Evolutionary conservation across 306 rosid species (phyloP).

Genomic region (Leucaena leucocephala): DNA sequence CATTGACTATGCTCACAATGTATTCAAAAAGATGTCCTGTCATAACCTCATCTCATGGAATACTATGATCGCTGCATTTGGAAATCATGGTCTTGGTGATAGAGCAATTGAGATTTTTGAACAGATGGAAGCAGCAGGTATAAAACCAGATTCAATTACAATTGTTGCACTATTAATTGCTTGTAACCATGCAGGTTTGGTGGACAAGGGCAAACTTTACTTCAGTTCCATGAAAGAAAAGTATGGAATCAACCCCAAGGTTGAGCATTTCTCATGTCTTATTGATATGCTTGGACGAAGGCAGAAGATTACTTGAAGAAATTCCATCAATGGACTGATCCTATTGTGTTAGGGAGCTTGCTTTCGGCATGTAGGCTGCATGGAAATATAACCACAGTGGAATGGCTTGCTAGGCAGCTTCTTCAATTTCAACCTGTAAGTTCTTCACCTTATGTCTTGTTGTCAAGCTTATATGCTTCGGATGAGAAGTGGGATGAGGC

Average conservation of each 20-base stretch:
- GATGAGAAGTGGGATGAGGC: conserved; percentile 51
- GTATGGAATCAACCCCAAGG: conserved; percentile 38
- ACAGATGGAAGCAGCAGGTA: conserved; percentile 42
- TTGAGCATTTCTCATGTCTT: conserved; percentile 50
- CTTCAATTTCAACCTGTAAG: conserved; percentile 36
- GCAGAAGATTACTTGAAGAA: conserved; percentile 45
- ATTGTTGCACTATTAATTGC: conserved; percentile 44
- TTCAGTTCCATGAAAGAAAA: conserved; percentile 44
- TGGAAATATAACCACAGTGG: conserved; percentile 41
- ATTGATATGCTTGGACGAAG: conserved; percentile 53
- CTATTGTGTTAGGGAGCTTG: conserved; percentile 47
- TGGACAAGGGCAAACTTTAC: conserved; percentile 35
- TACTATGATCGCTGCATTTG: conserved; percentile 49
- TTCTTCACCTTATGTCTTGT: conserved; percentile 47
- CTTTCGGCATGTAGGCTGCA: conserved; percentile 52
- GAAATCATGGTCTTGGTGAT: conserved; percentile 49
- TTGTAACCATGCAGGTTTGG: conserved; percentile 54
- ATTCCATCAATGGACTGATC: conserved; percentile 40
- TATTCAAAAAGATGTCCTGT: conserved; percentile 40
- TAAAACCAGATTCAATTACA: conserved; percentile 50
- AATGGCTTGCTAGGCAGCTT: conserved; percentile 42
- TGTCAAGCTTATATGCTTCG: conserved; percentile 53
- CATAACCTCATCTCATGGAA: conserved; percentile 48
- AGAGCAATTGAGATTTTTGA: conserved; percentile 42
- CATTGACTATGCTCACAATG: conserved; percentile 39